Conservation (phyloP, 2,329 filamentous ascomycete species). For the Gaeumannomyces tritici region DNA sequence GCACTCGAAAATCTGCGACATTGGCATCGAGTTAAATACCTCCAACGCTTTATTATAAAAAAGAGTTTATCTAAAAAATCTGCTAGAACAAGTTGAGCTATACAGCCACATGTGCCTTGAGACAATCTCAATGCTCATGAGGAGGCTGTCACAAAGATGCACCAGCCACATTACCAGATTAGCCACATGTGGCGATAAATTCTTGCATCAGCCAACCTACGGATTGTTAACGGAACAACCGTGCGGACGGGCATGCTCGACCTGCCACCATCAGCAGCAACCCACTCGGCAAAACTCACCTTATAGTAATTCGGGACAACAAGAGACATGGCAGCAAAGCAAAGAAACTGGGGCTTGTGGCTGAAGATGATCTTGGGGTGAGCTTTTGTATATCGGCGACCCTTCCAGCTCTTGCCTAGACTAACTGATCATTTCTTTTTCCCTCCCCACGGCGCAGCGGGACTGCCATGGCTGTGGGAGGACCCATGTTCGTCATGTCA, state of each 20-base stretch:
- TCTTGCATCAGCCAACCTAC: not conserved
- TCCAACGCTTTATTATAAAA: too few species aligned
- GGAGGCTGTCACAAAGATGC: not conserved
- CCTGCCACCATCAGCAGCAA: not conserved
- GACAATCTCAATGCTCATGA: not conserved
- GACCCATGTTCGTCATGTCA: slow-evolving; percentile 74
- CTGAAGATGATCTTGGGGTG: slow-evolving; percentile 66
- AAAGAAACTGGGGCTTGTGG: slow-evolving; percentile 26
- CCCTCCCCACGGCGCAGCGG: slow-evolving; percentile 42
- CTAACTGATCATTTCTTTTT: not conserved
- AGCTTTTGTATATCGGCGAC: slow-evolving; percentile 19
- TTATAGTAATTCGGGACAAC: slow-evolving; percentile 34
- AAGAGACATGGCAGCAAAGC: not conserved
- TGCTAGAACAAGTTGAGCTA: too few species aligned
- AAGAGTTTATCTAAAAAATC: too few species aligned
- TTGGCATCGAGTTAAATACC: too few species aligned
- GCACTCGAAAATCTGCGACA: too few species aligned
- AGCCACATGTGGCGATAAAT: not conserved
- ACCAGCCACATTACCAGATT: not conserved
- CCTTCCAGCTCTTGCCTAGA: slow-evolving; percentile 7
- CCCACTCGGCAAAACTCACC: slow-evolving; percentile 18
- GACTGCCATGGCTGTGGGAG: slow-evolving; percentile 63
- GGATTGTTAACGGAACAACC: not conserved
- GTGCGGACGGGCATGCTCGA: not conserved
- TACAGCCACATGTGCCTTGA: too few species aligned